A percentile compares a stretch with the other conserved stretches of the same genome.
phyloP scores from a whole-genome alignment of 2,329 filamentous ascomycete genomes.

The Xylogone sp. region DNA sequence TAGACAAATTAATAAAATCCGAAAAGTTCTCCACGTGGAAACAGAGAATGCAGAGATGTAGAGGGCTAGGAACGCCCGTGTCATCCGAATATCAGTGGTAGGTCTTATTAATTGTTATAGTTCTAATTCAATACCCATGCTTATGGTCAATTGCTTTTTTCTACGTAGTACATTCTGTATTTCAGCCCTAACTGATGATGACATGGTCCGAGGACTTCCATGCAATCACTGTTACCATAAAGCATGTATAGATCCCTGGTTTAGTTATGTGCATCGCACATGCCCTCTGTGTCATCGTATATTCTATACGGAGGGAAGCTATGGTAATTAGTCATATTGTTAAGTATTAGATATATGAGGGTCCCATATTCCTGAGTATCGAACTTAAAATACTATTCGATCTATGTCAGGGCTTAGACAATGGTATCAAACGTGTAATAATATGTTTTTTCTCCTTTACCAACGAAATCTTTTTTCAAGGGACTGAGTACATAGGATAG shows the following conservation, averaged over 20 bases:
- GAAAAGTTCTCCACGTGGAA: not conserved
- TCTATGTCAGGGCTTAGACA: no score
- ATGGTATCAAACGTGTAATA: no score
- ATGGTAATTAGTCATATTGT: not conserved
- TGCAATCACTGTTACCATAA: not conserved
- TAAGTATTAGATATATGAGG: not conserved
- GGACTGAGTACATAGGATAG: no score
- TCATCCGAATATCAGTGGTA: not conserved
- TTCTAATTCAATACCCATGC: not conserved
- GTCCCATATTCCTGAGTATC: no score
- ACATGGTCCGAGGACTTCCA: not conserved
- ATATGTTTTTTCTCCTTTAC: no score
- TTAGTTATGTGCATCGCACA: not conserved
- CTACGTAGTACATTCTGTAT: not conserved
- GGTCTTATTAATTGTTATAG: not conserved
- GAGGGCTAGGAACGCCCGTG: not conserved
- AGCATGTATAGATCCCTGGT: not conserved
- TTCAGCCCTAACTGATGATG: not conserved
- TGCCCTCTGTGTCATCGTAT: not conserved
- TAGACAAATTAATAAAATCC: not conserved
- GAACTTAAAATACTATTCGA: no score
- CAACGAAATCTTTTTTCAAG: no score
- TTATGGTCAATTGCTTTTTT: not conserved
- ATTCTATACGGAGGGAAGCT: not conserved
- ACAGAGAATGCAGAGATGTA: not conserved